A percentile compares a stretch with the other conserved stretches of the same genome.
Evolutionary conservation across 495 filamentous ascomycete species (phyloP).

Genomic region (Trichoderma erinaceum): DNA sequence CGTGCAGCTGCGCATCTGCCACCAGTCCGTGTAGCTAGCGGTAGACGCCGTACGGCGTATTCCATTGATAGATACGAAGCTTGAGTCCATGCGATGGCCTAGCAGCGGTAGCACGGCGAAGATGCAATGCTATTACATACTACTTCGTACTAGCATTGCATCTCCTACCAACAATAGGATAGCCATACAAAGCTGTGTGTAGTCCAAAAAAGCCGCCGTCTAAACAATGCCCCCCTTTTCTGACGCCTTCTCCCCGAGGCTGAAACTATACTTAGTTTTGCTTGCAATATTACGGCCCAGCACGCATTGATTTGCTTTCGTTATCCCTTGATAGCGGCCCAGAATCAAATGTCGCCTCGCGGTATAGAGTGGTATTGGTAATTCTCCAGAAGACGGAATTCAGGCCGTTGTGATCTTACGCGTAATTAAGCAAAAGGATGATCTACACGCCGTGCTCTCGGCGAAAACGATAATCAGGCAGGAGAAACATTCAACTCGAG

Average conservation of each 20-base stretch:
- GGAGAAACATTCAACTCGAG: not conserved
- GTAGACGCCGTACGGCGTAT: not conserved
- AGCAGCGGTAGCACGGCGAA: not conserved
- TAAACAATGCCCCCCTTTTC: not conserved
- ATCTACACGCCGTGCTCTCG: conserved; percentile 3
- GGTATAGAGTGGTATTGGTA: not conserved
- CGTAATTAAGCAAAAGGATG: not conserved
- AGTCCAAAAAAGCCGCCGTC: not conserved
- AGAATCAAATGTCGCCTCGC: not conserved
- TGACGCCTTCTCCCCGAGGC: not conserved
- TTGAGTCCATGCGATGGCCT: not conserved
- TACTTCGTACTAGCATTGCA: not conserved
- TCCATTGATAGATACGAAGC: not conserved
- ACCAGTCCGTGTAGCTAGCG: no score
- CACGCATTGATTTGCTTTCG: conserved; percentile 3
- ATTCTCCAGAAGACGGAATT: not conserved
- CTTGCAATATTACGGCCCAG: not conserved
- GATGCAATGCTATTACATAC: not conserved
- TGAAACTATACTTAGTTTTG: not conserved
- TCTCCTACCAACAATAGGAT: not conserved
- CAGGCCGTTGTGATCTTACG: not conserved
- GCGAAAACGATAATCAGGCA: not conserved
- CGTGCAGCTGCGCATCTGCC: conserved; percentile 10
- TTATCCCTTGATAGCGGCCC: not conserved
- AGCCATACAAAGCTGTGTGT: not conserved